Evolutionary conservation across 208 protist genomes (phyloP).

Genomic region (Acanthamoeba healyi): DNA sequence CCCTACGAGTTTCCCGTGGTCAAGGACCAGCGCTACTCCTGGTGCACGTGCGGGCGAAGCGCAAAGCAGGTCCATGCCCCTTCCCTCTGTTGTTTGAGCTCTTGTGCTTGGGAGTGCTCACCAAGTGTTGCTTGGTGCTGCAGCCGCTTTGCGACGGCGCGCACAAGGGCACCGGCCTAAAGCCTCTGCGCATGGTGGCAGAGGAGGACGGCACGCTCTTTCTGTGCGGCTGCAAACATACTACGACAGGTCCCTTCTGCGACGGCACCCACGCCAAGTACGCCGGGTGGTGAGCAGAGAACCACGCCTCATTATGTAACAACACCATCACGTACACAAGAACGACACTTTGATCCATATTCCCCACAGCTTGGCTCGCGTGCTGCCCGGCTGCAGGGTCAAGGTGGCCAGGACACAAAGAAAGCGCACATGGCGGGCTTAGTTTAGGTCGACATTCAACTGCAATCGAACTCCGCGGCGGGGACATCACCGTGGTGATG

Average conservation of each 20-base stretch:
- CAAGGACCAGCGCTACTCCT: constrained; percentile 25
- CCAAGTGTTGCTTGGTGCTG: not conserved
- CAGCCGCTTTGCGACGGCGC: constrained; percentile 65
- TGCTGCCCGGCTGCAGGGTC: too few species aligned
- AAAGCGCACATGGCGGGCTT: too few species aligned
- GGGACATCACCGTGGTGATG: not conserved
- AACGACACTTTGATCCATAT: not conserved
- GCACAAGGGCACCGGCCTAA: constrained; percentile 39
- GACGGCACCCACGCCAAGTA: constrained; percentile 55
- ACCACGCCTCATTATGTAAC: not conserved
- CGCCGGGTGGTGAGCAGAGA: not conserved
- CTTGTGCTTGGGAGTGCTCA: not conserved
- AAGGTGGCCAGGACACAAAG: too few species aligned
- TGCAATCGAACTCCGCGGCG: too few species aligned
- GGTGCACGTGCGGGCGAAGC: constrained; percentile 50
- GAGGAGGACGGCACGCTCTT: constrained; percentile 59
- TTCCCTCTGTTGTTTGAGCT: not conserved
- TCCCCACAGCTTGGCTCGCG: too few species aligned
- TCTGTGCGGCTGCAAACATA: constrained; percentile 66
- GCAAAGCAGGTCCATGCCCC: constrained; percentile 35
- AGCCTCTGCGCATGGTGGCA: constrained; percentile 62
- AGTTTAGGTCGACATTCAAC: too few species aligned
- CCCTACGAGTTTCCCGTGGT: constrained; percentile 48
- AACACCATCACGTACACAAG: too few species aligned
- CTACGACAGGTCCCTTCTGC: not conserved